phyloP scores from a whole-genome alignment of 169 alveolate genomes.

The Plasmodium vivax region DNA sequence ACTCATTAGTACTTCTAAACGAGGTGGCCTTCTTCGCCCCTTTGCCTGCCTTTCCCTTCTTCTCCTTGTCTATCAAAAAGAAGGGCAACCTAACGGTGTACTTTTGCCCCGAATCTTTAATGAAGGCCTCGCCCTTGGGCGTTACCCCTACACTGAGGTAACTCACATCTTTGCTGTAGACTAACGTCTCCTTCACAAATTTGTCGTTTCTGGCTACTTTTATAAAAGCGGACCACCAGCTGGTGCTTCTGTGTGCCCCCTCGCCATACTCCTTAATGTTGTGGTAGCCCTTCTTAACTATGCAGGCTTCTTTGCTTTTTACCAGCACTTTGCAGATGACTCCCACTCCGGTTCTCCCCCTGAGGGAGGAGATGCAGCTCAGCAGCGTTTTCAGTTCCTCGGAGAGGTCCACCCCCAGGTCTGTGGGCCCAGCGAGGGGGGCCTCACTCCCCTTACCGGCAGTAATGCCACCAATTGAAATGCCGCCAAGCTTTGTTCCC shows the following conservation, averaged over 20 bases:
- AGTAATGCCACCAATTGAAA: no score
- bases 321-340: conserved; percentile 51
- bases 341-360: conserved; percentile 64
- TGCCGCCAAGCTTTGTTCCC: no score
- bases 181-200: conserved; percentile 34
- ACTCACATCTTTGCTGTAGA: conserved; percentile 26
- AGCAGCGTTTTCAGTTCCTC: conserved; percentile 15
- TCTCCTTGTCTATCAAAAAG: neutral
- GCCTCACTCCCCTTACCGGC: neutral
- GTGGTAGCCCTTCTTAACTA: conserved; percentile 58
- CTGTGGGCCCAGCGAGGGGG: neutral
- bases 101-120: neutral
- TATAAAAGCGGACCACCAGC: conserved; percentile 71
- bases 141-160: conserved; percentile 60
- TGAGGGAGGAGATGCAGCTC: conserved; percentile 51
- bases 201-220: conserved; percentile 67
- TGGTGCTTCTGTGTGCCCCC: conserved; percentile 25
- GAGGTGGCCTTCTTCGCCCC: neutral
- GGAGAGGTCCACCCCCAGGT: neutral
- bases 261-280: conserved; percentile 58
- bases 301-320: conserved; percentile 51
- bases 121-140: conserved; percentile 41
- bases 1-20: neutral
- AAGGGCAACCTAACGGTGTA: conserved; percentile 24
- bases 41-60: neutral